phyloP scores from a whole-genome alignment of 1,284 basidiomycete genomes.

The Sporisorium reilianum region DNA sequence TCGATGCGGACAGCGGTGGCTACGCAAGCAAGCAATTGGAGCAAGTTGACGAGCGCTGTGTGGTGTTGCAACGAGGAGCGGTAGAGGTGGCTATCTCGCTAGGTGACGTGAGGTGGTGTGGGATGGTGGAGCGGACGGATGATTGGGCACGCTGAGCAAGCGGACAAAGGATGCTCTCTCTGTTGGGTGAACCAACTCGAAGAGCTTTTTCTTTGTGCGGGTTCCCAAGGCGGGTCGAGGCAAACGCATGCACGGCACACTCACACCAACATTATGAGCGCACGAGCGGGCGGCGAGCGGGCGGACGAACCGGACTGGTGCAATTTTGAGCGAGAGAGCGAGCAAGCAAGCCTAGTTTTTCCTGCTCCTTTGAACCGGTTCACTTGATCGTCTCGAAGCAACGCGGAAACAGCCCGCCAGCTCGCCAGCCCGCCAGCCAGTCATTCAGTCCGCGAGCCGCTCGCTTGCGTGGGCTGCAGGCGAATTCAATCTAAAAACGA shows the following conservation, averaged over 20 bases:
- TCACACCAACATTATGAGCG: conserved; percentile 1
- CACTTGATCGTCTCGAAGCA: too few relatives aligned
- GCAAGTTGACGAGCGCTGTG: not conserved
- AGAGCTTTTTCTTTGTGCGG: not conserved
- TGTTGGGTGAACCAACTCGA: not conserved
- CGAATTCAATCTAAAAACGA: not conserved
- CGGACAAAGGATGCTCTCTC: not conserved
- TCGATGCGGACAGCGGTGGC: not conserved
- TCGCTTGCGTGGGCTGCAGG: conserved; percentile 3
- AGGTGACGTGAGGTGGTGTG: not conserved
- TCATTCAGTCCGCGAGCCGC: not conserved
- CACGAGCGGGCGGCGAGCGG: too few relatives aligned
- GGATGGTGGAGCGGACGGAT: not conserved
- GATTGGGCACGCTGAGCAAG: not conserved
- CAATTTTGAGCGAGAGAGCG: too few relatives aligned
- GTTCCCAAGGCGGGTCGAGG: not conserved
- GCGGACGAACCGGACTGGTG: not conserved
- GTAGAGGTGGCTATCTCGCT: not conserved
- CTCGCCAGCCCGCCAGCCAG: too few relatives aligned
- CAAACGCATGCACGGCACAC: conserved; percentile 7
- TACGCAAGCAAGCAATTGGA: not conserved
- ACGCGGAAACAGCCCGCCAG: too few relatives aligned
- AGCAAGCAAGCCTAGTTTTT: not conserved
- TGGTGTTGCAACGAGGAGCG: not conserved
- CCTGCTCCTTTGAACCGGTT: too few relatives aligned